Evolutionary conservation across 129 eudicot genomes (phyloP).

Genomic region (Escallonia rubra): DNA sequence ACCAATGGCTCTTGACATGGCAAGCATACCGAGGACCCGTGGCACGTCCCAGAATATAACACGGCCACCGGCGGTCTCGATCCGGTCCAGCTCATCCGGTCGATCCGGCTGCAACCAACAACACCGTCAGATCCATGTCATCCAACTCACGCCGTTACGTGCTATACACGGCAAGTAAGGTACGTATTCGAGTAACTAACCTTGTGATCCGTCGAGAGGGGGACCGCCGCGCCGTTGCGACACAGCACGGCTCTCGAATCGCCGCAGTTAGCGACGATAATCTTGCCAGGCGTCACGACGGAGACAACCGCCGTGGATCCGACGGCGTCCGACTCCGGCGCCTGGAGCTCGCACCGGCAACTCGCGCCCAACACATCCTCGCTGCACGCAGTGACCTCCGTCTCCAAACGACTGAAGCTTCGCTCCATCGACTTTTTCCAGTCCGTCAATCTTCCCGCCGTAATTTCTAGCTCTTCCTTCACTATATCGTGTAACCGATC

Average conservation of each 20-base stretch:
- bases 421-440: constrained; percentile 42
- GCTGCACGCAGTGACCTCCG: constrained; percentile 33
- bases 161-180: no score
- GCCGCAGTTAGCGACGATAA: constrained; percentile 60
- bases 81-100: constrained; percentile 54
- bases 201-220: constrained; percentile 62
- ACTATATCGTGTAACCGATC: constrained; percentile 41
- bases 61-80: constrained; percentile 48
- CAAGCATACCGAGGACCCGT: constrained; percentile 54
- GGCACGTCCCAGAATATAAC: constrained; percentile 64
- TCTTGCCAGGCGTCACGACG: constrained; percentile 34
- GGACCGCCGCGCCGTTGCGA: constrained; percentile 37
- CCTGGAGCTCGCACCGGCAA: constrained; percentile 40
- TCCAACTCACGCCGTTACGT: neutral
- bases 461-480: constrained; percentile 21
- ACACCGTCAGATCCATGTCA: no score
- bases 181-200: constrained; percentile 13
- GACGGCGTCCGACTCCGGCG: constrained; percentile 35
- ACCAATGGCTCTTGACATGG: constrained; percentile 71
- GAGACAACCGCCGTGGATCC: constrained; percentile 64
- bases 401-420: constrained; percentile 40
- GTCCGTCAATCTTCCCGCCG: constrained; percentile 5
- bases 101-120: constrained; percentile 50
- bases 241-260: constrained; percentile 58
- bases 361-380: constrained; percentile 15